These are phyloP conservation scores for Lentinula detonsa DNA, from an alignment of 768 basidiomycete genomes.

Conservation along the genomic window DNA sequence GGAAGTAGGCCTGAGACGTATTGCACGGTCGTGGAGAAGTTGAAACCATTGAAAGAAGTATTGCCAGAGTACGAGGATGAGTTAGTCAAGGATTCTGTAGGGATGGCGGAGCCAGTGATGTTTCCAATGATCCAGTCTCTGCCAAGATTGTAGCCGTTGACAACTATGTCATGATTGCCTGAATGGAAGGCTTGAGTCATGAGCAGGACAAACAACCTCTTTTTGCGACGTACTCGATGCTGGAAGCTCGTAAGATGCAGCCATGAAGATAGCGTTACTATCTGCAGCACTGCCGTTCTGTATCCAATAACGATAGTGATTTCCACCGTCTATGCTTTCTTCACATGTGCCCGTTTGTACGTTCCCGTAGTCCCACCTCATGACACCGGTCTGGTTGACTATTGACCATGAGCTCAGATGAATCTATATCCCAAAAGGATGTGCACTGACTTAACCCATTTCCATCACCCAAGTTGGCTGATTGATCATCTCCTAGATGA, in stretches of 20 bases:
- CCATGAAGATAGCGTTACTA: constrained; percentile 73
- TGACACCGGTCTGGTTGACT: constrained; percentile 79
- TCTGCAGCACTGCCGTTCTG: constrained; percentile 64
- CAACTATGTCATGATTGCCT: constrained; percentile 67
- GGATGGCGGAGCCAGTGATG: constrained; percentile 51
- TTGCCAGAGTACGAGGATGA: constrained; percentile 53
- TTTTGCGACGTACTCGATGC: constrained; percentile 36
- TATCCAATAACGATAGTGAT: constrained; percentile 86
- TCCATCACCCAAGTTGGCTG: constrained; percentile 81
- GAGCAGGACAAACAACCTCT: neutral
- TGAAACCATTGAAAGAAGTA: constrained; percentile 60
- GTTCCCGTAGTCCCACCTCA: constrained; percentile 82
- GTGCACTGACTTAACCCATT: constrained; percentile 53
- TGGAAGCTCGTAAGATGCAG: constrained; percentile 67
- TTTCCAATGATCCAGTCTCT: constrained; percentile 90
- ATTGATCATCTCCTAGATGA: constrained; percentile 61
- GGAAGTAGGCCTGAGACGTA: constrained; percentile 69
- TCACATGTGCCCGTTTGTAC: constrained; percentile 74
- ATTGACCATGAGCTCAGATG: neutral
- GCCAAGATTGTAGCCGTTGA: constrained; percentile 78
- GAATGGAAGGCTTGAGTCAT: neutral
- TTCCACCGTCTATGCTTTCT: constrained; percentile 81
- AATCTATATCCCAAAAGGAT: neutral
- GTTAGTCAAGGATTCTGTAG: constrained; percentile 46
- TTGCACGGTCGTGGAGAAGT: constrained; percentile 61